These are phyloP conservation scores for Talaromyces adpressus DNA, from an alignment of 495 filamentous ascomycete genomes.

Conservation along the genomic window DNA sequence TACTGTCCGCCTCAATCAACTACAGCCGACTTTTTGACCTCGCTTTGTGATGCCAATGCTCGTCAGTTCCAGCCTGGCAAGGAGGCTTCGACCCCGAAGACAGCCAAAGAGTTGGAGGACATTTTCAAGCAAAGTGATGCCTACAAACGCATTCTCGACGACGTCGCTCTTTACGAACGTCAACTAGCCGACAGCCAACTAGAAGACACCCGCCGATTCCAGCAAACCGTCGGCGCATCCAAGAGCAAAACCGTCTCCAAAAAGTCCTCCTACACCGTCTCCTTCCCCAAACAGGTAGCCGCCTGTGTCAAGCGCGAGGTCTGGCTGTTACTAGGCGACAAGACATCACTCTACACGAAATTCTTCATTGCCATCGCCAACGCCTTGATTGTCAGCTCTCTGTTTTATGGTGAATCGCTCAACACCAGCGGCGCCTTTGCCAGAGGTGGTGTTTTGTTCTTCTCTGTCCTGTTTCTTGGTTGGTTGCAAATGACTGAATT, in stretches of 20 bases:
- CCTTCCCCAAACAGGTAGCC: slow-evolving; percentile 57
- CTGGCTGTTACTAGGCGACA: slow-evolving; percentile 69
- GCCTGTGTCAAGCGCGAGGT: slow-evolving; percentile 70
- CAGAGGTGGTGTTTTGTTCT: slow-evolving; percentile 63
- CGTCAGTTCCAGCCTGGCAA: slow-evolving; percentile 56
- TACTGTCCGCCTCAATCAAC: slow-evolving; percentile 60
- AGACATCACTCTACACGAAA: slow-evolving; percentile 65
- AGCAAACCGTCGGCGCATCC: slow-evolving; percentile 58
- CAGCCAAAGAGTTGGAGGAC: slow-evolving; percentile 54
- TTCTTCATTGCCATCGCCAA: slow-evolving; percentile 71
- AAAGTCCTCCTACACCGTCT: slow-evolving; percentile 66
- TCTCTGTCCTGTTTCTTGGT: slow-evolving; percentile 67
- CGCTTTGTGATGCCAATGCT: slow-evolving; percentile 68
- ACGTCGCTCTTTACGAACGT: slow-evolving; percentile 54
- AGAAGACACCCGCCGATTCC: slow-evolving; percentile 62
- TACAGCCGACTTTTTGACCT: slow-evolving; percentile 69
- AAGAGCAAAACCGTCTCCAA: slow-evolving; percentile 63
- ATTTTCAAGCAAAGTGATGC: slow-evolving; percentile 47
- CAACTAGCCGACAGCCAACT: slow-evolving; percentile 51
- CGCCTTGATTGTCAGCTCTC: slow-evolving; percentile 64
- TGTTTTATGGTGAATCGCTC: slow-evolving; percentile 61
- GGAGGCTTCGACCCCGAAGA: slow-evolving; percentile 55
- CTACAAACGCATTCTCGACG: slow-evolving; percentile 46
- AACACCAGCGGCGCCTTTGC: slow-evolving; percentile 63
- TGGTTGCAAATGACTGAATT: slow-evolving; percentile 69